These are phyloP conservation scores for Mallotus japonicus DNA, from an alignment of 441 rosid species.

Conservation along the genomic window DNA sequence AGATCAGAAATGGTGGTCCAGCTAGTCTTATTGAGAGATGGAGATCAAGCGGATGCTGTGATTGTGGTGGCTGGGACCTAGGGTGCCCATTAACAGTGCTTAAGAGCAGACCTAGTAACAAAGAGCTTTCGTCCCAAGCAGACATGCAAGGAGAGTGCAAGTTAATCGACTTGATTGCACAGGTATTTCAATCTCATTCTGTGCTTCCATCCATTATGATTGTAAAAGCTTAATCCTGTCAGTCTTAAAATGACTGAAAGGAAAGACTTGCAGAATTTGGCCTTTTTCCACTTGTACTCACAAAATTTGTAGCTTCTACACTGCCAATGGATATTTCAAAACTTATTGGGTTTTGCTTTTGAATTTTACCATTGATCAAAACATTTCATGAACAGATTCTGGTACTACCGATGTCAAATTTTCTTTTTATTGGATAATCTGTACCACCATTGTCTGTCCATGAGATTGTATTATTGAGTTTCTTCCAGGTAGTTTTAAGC, in stretches of 20 bases:
- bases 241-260: constrained; percentile 7
- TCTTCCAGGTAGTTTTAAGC: background rate
- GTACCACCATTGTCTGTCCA: background rate
- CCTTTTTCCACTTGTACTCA: background rate
- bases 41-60: constrained; percentile 79
- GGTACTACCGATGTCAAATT: background rate
- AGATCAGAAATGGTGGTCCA: constrained; percentile 61
- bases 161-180: constrained; percentile 49
- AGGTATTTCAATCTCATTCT: constrained; percentile 38
- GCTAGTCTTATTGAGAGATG: constrained; percentile 72
- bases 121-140: constrained; percentile 27
- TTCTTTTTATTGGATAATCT: background rate
- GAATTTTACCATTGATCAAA: background rate
- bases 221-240: background rate
- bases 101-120: constrained; percentile 34
- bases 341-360: background rate
- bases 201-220: background rate
- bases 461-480: background rate
- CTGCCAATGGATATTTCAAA: background rate
- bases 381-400: background rate
- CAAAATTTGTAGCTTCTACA: background rate
- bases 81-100: constrained; percentile 66
- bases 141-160: constrained; percentile 49
- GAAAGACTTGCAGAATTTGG: background rate
- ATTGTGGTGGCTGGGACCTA: constrained; percentile 91